Conservation (phyloP, 495 filamentous ascomycete genomes). For the Talaromyces liani region DNA sequence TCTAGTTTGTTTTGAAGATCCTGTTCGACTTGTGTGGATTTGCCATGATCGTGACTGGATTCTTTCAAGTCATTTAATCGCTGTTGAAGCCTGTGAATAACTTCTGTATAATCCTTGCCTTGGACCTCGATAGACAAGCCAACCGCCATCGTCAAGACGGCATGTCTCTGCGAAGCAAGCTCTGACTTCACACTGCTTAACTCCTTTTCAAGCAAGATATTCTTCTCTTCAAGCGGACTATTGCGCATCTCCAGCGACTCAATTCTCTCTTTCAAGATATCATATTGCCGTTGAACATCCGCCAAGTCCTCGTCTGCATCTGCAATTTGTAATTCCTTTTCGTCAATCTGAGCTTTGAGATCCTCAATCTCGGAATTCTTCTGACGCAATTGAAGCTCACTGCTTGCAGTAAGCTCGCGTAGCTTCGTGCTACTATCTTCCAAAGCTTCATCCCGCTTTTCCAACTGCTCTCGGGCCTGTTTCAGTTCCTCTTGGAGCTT, state of each 20-base stretch:
- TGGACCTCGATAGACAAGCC: conserved; percentile 27
- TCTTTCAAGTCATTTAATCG: conserved; percentile 18
- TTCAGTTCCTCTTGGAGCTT: conserved; percentile 31
- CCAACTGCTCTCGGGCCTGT: conserved; percentile 29
- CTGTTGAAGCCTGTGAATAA: conserved; percentile 35
- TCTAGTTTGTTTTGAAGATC: conserved; percentile 22
- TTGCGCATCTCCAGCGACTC: conserved; percentile 30
- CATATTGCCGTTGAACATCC: conserved; percentile 24
- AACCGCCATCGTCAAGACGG: conserved; percentile 33
- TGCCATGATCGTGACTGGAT: conserved; percentile 13
- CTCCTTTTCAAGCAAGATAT: conserved; percentile 35
- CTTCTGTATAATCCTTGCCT: conserved; percentile 34
- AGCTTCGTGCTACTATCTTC: conserved; percentile 32
- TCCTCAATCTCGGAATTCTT: conserved; percentile 33
- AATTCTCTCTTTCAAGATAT: conserved; percentile 29
- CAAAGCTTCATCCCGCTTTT: conserved; percentile 28
- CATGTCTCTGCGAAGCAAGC: conserved; percentile 35
- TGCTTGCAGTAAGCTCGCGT: conserved; percentile 26
- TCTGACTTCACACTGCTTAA: conserved; percentile 34
- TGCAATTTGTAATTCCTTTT: conserved; percentile 26
- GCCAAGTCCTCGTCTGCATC: conserved; percentile 32
- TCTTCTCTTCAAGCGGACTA: conserved; percentile 34
- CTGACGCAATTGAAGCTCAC: conserved; percentile 29
- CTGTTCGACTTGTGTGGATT: conserved; percentile 20
- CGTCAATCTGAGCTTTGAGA: conserved; percentile 33